These are phyloP conservation scores for Cyberlindnera mississippiensis DNA, from an alignment of 805 yeast genomes.

Conservation along the genomic window DNA sequence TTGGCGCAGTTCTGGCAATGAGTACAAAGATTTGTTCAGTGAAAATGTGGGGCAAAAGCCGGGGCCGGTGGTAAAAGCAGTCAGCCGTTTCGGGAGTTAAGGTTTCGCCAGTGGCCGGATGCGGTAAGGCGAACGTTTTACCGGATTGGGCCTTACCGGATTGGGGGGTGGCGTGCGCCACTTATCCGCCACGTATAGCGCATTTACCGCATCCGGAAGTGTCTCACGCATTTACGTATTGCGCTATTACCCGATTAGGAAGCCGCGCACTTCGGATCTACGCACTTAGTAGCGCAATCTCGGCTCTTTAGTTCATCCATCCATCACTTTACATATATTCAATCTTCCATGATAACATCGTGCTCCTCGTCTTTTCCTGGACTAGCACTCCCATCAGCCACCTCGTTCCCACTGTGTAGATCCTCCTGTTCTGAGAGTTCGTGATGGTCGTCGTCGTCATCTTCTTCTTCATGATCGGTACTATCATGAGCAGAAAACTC, in stretches of 20 bases:
- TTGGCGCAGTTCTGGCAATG: too few species aligned
- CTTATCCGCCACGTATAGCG: too few species aligned
- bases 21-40: neutral
- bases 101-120: neutral
- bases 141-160: too few species aligned
- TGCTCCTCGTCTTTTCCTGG: neutral
- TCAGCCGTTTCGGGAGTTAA: neutral
- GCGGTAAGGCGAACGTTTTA: too few species aligned
- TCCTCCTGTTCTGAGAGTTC: neutral
- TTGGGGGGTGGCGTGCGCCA: too few species aligned
- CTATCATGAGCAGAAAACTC: neutral
- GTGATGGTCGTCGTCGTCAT: constrained; percentile 2
- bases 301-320: neutral
- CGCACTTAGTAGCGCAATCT: too few species aligned
- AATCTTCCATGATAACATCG: constrained; percentile 2
- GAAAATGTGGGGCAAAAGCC: constrained; percentile 5
- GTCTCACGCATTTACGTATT: too few species aligned
- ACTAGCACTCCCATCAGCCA: neutral
- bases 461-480: constrained; percentile 6
- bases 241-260: neutral
- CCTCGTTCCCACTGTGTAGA: neutral
- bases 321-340: too few species aligned
- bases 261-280: too few species aligned
- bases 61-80: constrained; percentile 1
- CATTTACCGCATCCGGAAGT: too few species aligned